Evolutionary conservation across 768 basidiomycete genomes (phyloP).

Genomic region (Mycena capillaripes): DNA sequence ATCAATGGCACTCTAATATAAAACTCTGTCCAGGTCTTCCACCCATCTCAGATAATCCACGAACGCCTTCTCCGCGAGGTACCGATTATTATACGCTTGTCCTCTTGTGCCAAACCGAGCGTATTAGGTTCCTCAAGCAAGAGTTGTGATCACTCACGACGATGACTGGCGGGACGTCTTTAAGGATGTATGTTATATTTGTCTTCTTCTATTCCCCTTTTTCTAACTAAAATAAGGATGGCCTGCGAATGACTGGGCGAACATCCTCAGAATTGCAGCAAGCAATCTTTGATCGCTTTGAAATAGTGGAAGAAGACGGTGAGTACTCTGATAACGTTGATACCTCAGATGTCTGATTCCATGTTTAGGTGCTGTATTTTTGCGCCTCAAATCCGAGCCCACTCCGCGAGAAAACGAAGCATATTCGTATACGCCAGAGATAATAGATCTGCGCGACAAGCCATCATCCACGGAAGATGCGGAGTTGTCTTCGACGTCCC

Average conservation of each 20-base stretch:
- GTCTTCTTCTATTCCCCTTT: too few species aligned
- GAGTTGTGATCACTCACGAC: neutral
- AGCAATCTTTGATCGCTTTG: neutral
- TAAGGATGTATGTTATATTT: neutral
- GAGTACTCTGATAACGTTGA: neutral
- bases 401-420: too few species aligned
- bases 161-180: neutral
- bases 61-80: neutral
- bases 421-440: too few species aligned
- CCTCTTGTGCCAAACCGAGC: too few species aligned
- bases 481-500: too few species aligned
- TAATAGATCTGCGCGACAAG: too few species aligned
- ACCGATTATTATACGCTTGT: neutral
- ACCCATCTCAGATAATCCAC: neutral
- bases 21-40: neutral
- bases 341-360: neutral
- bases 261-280: neutral
- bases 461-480: too few species aligned
- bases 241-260: neutral
- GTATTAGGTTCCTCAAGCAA: neutral
- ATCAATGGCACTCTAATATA: too few species aligned
- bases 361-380: neutral
- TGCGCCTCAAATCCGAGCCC: neutral
- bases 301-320: neutral
- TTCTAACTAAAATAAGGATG: neutral